These are phyloP conservation scores for Irpex lacteus DNA, from an alignment of 1,284 basidiomycete genomes.

Conservation along the genomic window DNA sequence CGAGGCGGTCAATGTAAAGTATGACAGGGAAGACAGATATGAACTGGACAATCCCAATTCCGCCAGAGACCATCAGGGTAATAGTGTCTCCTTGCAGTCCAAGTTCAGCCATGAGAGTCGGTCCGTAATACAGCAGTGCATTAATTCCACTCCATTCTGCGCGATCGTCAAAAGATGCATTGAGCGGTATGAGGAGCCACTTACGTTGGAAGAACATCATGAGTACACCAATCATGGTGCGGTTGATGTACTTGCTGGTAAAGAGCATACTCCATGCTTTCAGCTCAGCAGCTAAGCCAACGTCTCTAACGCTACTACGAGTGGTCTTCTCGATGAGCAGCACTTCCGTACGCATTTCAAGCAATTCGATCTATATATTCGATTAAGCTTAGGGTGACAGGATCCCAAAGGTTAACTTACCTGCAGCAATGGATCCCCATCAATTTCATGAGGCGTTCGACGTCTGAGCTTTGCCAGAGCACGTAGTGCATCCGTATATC, in stretches of 20 bases:
- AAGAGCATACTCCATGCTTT: conserved; percentile 57
- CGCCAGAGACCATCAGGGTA: conserved; percentile 67
- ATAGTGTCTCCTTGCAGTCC: conserved; percentile 54
- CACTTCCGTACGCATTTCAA: conserved; percentile 71
- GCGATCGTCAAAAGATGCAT: conserved; percentile 1
- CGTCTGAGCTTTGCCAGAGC: conserved; percentile 56
- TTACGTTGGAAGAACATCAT: conserved; percentile 81
- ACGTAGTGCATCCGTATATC: conserved; percentile 29
- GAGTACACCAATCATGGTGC: conserved; percentile 65
- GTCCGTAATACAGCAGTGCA: conserved; percentile 78
- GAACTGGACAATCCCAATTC: conserved; percentile 78
- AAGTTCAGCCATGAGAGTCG: conserved; percentile 62
- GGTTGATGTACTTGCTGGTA: conserved; percentile 44
- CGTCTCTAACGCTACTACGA: conserved; percentile 20
- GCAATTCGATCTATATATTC: conserved; percentile 53
- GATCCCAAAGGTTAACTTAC: conserved; percentile 25
- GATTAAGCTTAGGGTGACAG: not conserved
- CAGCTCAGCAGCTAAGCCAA: conserved; percentile 36
- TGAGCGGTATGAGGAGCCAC: conserved; percentile 22
- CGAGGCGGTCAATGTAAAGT: conserved; percentile 67
- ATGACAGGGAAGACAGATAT: conserved; percentile 75
- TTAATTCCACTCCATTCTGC: conserved; percentile 84
- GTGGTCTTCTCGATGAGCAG: conserved; percentile 41
- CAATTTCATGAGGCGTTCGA: conserved; percentile 33
- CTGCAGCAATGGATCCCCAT: conserved; percentile 52